Conservation (phyloP, 2,329 filamentous ascomycete genomes). For the Fusarium buharicum region DNA sequence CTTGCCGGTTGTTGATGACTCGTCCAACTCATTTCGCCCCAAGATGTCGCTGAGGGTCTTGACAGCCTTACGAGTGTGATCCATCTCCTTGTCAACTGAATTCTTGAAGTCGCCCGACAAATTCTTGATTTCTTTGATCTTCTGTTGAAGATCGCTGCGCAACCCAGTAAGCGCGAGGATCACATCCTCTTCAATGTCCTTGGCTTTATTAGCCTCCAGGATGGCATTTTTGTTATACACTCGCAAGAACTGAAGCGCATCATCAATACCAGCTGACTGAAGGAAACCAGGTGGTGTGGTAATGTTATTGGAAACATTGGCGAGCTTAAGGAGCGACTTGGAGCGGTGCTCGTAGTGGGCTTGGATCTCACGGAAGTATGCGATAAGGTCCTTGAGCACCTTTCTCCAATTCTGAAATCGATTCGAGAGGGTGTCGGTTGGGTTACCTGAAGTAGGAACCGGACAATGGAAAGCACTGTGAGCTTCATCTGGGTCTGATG, state of each 20-base stretch:
- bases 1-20: constrained; percentile 78
- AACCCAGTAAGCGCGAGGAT: constrained; percentile 87
- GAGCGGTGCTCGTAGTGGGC: constrained; percentile 85
- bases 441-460: constrained; percentile 85
- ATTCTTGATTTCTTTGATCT: constrained; percentile 98
- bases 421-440: constrained; percentile 86
- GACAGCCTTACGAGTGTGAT: constrained; percentile 81
- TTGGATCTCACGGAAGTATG: constrained; percentile 93
- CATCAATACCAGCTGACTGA: constrained; percentile 82
- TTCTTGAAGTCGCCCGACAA: constrained; percentile 97
- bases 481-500: constrained; percentile 72
- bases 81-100: constrained; percentile 94
- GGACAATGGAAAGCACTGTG: constrained; percentile 91
- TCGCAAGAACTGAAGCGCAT: constrained; percentile 83
- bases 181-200: constrained; percentile 90
- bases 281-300: constrained; percentile 80
- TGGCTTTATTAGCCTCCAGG: constrained; percentile 85
- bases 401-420: constrained; percentile 98
- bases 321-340: constrained; percentile 84
- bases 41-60: constrained; percentile 83
- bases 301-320: constrained; percentile 85
- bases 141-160: constrained; percentile 88
- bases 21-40: constrained; percentile 81
- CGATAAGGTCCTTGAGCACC: constrained; percentile 91
- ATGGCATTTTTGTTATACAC: constrained; percentile 85